Percentiles rank a stretch among this genome's conserved stretches.
Conservation (phyloP, 495 filamentous ascomycete species). For the Hypoxylon cercidicola region DNA sequence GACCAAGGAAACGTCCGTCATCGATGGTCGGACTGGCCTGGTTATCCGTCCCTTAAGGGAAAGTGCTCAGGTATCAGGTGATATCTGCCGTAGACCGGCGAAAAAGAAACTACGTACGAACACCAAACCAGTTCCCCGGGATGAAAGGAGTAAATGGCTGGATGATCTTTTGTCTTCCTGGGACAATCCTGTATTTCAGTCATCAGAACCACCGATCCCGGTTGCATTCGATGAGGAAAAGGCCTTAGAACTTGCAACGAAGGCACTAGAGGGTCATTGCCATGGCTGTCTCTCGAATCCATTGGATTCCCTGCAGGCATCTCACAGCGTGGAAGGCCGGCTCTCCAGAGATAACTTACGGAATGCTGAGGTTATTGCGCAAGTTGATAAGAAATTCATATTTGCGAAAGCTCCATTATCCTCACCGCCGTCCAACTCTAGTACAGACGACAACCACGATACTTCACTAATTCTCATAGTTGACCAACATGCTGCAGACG, state of each 20-base stretch:
- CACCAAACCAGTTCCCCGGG: constrained; percentile 22
- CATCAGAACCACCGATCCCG: constrained; percentile 51
- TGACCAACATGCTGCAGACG: constrained; percentile 96
- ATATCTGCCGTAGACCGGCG: constrained; percentile 9
- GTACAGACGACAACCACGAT: neutral
- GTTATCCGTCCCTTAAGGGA: constrained; percentile 44
- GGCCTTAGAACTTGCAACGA: constrained; percentile 38
- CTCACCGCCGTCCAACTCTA: constrained; percentile 8
- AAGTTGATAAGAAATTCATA: constrained; percentile 93
- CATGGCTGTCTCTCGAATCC: constrained; percentile 37
- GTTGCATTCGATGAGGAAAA: constrained; percentile 45
- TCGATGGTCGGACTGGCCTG: constrained; percentile 73
- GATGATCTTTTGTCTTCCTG: constrained; percentile 49
- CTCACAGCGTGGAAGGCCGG: constrained; percentile 56
- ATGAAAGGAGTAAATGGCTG: constrained; percentile 52
- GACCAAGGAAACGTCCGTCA: constrained; percentile 65
- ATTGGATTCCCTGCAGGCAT: constrained; percentile 32
- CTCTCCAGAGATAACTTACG: constrained; percentile 74
- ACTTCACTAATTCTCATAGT: constrained; percentile 72
- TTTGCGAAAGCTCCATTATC: constrained; percentile 65
- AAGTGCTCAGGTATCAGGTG: constrained; percentile 1
- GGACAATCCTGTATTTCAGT: constrained; percentile 52
- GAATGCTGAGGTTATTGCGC: constrained; percentile 73
- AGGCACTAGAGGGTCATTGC: constrained; percentile 30
- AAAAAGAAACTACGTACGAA: constrained; percentile 34